A percentile compares a stretch with the other conserved stretches of the same genome.
phyloP scores from a whole-genome alignment of 2,329 filamentous ascomycete genomes.

The Coniochaeta ligniaria region DNA sequence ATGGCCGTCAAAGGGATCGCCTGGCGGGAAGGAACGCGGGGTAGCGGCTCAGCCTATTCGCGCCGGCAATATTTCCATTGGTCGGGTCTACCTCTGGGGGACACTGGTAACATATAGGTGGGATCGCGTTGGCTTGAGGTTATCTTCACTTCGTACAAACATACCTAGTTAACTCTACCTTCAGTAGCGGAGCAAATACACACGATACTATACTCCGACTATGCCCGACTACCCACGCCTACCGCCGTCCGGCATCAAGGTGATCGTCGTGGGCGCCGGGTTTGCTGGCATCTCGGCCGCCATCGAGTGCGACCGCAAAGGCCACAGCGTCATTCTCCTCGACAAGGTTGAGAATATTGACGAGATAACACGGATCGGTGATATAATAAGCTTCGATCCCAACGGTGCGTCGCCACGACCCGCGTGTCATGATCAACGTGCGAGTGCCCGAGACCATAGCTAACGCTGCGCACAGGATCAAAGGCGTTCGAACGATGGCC shows the following conservation, averaged over 20 bases:
- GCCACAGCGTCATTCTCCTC: slow-evolving; percentile 37
- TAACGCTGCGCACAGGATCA: slow-evolving; percentile 36
- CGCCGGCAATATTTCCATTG: not conserved
- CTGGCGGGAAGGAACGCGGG: not conserved
- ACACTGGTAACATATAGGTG: not conserved
- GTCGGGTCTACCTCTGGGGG: not conserved
- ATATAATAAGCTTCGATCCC: slow-evolving; percentile 45
- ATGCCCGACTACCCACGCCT: slow-evolving; percentile 17
- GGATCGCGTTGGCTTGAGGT: not conserved
- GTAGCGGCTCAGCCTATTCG: not conserved
- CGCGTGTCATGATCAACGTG: not conserved
- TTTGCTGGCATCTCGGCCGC: slow-evolving; percentile 53
- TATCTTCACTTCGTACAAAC: not conserved
- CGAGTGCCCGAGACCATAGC: slow-evolving; percentile 17
- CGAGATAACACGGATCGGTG: slow-evolving; percentile 36
- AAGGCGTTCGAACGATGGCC: slow-evolving; percentile 51
- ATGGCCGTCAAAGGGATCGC: not conserved
- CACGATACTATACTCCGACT: not conserved
- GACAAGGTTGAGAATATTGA: slow-evolving; percentile 33
- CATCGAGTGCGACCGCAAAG: slow-evolving; percentile 51
- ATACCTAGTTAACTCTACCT: not conserved
- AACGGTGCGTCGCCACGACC: slow-evolving; percentile 31
- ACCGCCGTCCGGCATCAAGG: slow-evolving; percentile 32
- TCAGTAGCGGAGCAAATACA: not conserved
- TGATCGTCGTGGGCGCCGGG: slow-evolving; percentile 43